A percentile compares a stretch with the other conserved stretches of the same genome.
These are phyloP conservation scores for Exophiala xenobiotica DNA, from an alignment of 2,329 filamentous ascomycete species.

Conservation along the genomic window DNA sequence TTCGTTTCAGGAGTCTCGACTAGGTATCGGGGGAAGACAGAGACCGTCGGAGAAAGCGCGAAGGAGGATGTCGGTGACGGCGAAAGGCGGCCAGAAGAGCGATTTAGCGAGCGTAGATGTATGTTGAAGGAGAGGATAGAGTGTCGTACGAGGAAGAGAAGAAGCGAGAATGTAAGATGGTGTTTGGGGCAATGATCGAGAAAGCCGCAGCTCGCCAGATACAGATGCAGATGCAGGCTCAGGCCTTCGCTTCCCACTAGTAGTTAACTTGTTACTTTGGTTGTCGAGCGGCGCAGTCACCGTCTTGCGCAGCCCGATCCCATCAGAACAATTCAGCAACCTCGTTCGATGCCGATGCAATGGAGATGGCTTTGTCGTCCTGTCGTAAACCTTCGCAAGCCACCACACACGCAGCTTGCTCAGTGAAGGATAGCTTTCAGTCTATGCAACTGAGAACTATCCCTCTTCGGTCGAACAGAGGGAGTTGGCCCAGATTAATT, in stretches of 20 bases:
- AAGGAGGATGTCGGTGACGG: background rate
- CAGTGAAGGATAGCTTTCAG: background rate
- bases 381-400: background rate
- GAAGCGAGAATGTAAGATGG: background rate
- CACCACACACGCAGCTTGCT: background rate
- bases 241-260: too few species aligned
- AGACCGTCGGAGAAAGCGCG: background rate
- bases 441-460: background rate
- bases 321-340: too few species aligned
- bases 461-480: background rate
- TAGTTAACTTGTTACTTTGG: background rate
- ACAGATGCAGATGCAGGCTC: background rate
- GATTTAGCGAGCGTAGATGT: background rate
- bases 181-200: too few species aligned
- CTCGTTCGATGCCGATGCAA: background rate
- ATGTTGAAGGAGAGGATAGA: too few species aligned
- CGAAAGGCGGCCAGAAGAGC: background rate
- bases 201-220: too few species aligned
- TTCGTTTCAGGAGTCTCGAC: conserved; percentile 12
- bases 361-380: background rate
- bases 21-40: background rate
- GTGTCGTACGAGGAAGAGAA: background rate
- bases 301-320: background rate
- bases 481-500: background rate
- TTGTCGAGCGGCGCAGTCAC: background rate